Evolutionary conservation across 2,329 filamentous ascomycete genomes (phyloP).

Genomic region (Cladosporium velox): DNA sequence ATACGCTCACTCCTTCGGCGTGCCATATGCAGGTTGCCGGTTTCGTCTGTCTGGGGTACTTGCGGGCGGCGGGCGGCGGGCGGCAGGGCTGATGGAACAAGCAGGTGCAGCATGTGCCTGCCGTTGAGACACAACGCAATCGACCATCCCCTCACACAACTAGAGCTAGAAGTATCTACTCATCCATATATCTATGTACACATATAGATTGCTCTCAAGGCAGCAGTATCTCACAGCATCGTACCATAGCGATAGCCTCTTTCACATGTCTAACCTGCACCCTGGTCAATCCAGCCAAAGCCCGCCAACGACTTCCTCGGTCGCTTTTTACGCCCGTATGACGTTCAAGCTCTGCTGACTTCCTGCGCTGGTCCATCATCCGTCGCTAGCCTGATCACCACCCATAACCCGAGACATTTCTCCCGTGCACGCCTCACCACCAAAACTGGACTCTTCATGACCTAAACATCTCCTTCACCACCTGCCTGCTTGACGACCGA

Average conservation of each 20-base stretch:
- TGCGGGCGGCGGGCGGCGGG: background rate
- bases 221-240: background rate
- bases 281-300: background rate
- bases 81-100: background rate
- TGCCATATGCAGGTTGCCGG: background rate
- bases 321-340: constrained; percentile 16
- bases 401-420: background rate
- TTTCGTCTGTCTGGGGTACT: background rate
- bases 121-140: constrained; percentile 6
- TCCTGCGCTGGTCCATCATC: background rate
- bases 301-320: background rate
- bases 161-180: background rate
- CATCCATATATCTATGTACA: background rate
- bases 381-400: background rate
- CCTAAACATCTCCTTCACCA: background rate
- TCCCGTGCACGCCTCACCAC: constrained; percentile 5
- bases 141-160: background rate
- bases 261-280: background rate
- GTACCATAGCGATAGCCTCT: background rate
- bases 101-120: constrained; percentile 4
- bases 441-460: background rate
- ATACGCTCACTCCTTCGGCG: background rate
- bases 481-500: constrained; percentile 11
- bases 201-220: background rate
- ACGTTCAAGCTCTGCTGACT: constrained; percentile 19